Conservation (phyloP, 148 eudicot species). For the Pouteria glomerata region DNA sequence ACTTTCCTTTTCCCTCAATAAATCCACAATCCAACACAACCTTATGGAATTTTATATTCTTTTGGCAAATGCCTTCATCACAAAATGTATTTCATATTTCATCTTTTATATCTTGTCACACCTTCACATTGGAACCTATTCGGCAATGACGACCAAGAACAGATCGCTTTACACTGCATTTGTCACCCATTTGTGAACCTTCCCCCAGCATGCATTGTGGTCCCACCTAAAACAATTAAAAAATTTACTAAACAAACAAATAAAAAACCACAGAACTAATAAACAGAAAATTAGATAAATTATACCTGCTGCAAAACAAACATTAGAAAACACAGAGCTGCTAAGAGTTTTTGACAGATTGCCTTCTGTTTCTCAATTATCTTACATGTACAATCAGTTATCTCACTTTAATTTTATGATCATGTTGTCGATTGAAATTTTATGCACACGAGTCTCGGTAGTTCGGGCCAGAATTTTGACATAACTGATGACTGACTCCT, state of each 20-base stretch:
- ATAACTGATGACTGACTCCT: too few species aligned
- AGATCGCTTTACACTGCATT: slow-evolving; percentile 92
- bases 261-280: background rate
- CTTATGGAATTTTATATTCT: too few species aligned
- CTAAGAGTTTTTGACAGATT: background rate
- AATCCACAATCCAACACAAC: too few species aligned
- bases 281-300: background rate
- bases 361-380: too few species aligned
- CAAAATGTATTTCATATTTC: background rate
- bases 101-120: slow-evolving; percentile 15
- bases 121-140: slow-evolving; percentile 96
- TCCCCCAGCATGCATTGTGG: slow-evolving; percentile 94
- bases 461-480: too few species aligned
- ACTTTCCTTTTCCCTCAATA: too few species aligned
- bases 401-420: too few species aligned
- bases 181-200: slow-evolving; percentile 96
- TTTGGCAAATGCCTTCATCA: background rate
- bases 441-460: too few species aligned
- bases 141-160: slow-evolving; percentile 96
- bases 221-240: slow-evolving; percentile 59
- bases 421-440: too few species aligned
- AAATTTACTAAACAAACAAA: slow-evolving; percentile 4
- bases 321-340: background rate
- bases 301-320: slow-evolving; percentile 1
- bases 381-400: too few species aligned